These are phyloP conservation scores for Erythrophleum fordii DNA, from an alignment of 306 rosid genomes.

Conservation along the genomic window DNA sequence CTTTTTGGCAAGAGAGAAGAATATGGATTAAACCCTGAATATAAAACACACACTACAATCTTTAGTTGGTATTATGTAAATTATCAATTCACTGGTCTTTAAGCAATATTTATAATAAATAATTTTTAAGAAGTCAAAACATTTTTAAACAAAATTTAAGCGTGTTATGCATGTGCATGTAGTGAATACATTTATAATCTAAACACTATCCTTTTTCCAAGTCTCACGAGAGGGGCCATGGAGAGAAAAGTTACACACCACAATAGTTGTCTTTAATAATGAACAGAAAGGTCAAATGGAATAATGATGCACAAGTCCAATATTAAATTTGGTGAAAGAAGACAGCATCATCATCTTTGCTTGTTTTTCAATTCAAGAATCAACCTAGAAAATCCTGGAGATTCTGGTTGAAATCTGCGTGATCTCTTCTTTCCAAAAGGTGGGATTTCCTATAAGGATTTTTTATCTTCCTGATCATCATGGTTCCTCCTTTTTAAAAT, in stretches of 20 bases:
- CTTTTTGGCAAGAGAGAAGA: too few relatives aligned
- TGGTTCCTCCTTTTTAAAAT: constrained; percentile 53
- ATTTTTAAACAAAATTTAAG: neutral
- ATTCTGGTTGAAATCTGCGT: constrained; percentile 72
- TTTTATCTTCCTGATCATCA: constrained; percentile 45
- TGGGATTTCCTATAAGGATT: constrained; percentile 63
- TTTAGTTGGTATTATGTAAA: neutral
- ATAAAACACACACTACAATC: neutral
- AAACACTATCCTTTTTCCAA: neutral
- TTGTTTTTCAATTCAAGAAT: constrained; percentile 62
- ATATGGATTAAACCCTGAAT: neutral
- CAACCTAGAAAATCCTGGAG: constrained; percentile 65
- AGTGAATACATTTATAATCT: neutral
- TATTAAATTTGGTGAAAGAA: constrained; percentile 30
- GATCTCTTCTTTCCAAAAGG: constrained; percentile 77
- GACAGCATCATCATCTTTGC: constrained; percentile 58
- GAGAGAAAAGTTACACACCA: neutral
- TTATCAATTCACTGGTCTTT: neutral
- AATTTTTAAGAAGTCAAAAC: neutral
- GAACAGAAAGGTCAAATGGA: constrained; percentile 35
- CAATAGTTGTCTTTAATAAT: constrained; percentile 35
- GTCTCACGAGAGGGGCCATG: neutral
- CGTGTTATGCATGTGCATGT: constrained; percentile 37
- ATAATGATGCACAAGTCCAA: constrained; percentile 42
- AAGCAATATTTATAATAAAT: neutral